phyloP scores from a whole-genome alignment of 805 yeast species.

The Kazachstania taianensis region DNA sequence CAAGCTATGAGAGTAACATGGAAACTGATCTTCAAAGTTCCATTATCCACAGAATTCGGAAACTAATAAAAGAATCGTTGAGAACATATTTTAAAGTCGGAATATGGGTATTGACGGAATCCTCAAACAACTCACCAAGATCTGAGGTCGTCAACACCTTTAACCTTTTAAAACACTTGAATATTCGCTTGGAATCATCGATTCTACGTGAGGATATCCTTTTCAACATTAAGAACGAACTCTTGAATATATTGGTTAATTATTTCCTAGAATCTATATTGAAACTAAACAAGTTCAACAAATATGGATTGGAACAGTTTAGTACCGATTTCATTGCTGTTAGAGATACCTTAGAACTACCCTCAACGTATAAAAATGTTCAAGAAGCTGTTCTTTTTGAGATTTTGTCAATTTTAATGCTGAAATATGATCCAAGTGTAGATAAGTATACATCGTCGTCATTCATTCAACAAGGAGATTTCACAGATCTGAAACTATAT shows the following conservation, averaged over 20 bases:
- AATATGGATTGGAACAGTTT: constrained; percentile 28
- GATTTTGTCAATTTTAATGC: constrained; percentile 20
- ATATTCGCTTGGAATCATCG: constrained; percentile 9
- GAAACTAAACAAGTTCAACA: constrained; percentile 30
- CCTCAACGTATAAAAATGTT: constrained; percentile 9
- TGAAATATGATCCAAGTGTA: constrained; percentile 20
- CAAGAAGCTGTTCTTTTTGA: constrained; percentile 19
- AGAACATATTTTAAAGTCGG: constrained; percentile 27
- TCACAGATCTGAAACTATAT: constrained; percentile 16
- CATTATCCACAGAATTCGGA: constrained; percentile 24
- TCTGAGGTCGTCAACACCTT: constrained; percentile 26
- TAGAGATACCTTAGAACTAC: constrained; percentile 21
- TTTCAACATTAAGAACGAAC: constrained; percentile 18
- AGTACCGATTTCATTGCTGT: constrained; percentile 25
- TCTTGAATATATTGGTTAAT: constrained; percentile 23
- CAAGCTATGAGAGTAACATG: constrained; percentile 22
- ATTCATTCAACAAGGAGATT: constrained; percentile 27
- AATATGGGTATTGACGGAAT: constrained; percentile 22
- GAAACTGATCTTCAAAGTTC: constrained; percentile 22
- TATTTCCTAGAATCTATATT: constrained; percentile 29
- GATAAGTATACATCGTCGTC: constrained; percentile 12
- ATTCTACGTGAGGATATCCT: constrained; percentile 10
- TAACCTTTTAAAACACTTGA: constrained; percentile 15
- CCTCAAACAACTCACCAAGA: constrained; percentile 10
- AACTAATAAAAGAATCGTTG: constrained; percentile 22